Conservation (phyloP, 2,329 filamentous ascomycete genomes). For the Trichoderma breve region DNA sequence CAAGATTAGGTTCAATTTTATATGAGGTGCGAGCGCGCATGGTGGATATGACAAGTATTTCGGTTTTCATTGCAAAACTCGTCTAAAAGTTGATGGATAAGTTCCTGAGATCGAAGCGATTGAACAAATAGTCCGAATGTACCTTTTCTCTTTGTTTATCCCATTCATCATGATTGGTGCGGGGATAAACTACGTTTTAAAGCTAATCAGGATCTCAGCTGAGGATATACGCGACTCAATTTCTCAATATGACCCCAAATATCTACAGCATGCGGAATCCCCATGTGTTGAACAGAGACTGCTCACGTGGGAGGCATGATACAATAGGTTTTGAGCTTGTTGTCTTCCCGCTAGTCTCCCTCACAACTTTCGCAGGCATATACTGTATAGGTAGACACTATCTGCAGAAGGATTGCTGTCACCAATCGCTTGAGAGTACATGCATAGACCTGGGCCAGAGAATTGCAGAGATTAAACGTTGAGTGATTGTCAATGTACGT, state of each 20-base stretch:
- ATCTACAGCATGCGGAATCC: neutral
- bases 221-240: neutral
- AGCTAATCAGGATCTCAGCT: neutral
- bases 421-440: neutral
- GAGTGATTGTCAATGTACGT: neutral
- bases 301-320: no score
- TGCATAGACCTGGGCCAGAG: neutral
- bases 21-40: neutral
- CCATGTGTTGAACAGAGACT: neutral
- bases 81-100: neutral
- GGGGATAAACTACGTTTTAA: neutral
- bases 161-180: neutral
- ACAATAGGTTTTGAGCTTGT: neutral
- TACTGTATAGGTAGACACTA: neutral
- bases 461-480: neutral
- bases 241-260: neutral
- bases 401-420: neutral
- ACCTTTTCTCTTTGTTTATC: neutral
- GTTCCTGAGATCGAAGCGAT: neutral
- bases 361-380: neutral
- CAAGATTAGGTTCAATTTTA: neutral
- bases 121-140: neutral
- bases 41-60: neutral
- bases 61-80: accelerated
- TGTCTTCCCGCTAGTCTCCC: neutral